phyloP scores from a whole-genome alignment of 2,329 filamentous ascomycete genomes.

The Colletotrichum acutatum region DNA sequence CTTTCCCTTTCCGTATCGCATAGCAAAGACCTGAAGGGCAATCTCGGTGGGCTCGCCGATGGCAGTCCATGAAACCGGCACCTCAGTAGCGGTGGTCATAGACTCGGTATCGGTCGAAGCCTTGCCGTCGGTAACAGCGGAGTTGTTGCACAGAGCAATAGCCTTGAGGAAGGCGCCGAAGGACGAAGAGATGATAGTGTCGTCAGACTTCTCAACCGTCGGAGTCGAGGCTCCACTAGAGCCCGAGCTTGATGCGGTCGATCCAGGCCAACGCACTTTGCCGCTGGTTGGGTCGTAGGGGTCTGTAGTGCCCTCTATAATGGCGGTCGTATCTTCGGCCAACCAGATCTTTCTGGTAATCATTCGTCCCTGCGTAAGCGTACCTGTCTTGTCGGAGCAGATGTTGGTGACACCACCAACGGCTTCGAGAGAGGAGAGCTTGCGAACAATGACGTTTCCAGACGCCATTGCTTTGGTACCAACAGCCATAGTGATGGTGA shows the following conservation, averaged over 20 bases:
- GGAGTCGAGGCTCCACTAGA: constrained; percentile 38
- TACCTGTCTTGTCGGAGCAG: constrained; percentile 78
- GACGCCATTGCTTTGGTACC: constrained; percentile 73
- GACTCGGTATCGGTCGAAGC: constrained; percentile 55
- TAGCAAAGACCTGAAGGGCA: constrained; percentile 78
- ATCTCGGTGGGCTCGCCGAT: constrained; percentile 79
- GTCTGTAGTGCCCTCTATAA: constrained; percentile 65
- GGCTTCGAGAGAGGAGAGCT: constrained; percentile 73
- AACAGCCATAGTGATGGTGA: constrained; percentile 78
- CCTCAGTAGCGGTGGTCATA: constrained; percentile 55
- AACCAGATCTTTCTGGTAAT: constrained; percentile 72
- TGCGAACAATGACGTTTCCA: constrained; percentile 73
- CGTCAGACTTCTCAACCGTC: constrained; percentile 41
- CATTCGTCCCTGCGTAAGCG: constrained; percentile 74
- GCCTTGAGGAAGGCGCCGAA: constrained; percentile 63
- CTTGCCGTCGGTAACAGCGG: constrained; percentile 59
- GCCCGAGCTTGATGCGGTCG: constrained; percentile 47
- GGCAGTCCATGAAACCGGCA: constrained; percentile 61
- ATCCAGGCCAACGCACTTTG: constrained; percentile 56
- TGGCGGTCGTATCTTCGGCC: constrained; percentile 61
- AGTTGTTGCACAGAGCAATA: constrained; percentile 71
- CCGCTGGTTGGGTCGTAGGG: constrained; percentile 72
- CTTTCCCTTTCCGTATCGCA: constrained; percentile 70
- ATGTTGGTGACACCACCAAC: constrained; percentile 77
- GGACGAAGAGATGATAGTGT: constrained; percentile 42